phyloP scores from a whole-genome alignment of 129 eudicot species.

The Ambrosia artemisiifolia region DNA sequence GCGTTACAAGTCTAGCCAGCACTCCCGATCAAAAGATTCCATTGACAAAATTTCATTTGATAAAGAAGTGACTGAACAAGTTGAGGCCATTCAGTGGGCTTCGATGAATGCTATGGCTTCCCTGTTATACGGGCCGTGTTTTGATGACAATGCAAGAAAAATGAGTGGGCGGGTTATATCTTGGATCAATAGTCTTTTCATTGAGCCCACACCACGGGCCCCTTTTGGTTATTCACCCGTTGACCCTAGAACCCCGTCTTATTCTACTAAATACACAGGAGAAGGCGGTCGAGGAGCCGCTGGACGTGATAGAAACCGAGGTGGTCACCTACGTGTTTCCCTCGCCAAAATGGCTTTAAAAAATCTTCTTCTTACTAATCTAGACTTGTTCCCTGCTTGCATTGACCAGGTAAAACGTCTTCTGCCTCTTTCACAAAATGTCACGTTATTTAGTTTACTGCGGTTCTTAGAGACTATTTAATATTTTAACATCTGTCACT shows the following conservation, averaged over 20 bases:
- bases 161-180: conserved; percentile 98
- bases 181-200: conserved; percentile 94
- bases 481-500: conserved; percentile 7
- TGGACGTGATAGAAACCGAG: conserved; percentile 86
- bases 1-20: conserved; percentile 88
- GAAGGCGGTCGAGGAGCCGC: conserved; percentile 81
- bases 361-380: conserved; percentile 92
- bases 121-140: conserved; percentile 91
- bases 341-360: conserved; percentile 94
- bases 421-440: neutral
- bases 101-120: conserved; percentile 99
- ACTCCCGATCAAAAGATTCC: conserved; percentile 87
- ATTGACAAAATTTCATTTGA: conserved; percentile 87
- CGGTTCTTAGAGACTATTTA: neutral
- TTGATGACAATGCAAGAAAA: conserved; percentile 97
- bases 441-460: neutral
- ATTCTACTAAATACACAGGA: conserved; percentile 64
- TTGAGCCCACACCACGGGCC: conserved; percentile 94
- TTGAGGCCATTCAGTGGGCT: conserved; percentile 98
- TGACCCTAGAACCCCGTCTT: conserved; percentile 99
- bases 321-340: conserved; percentile 90
- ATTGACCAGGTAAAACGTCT: conserved; percentile 82
- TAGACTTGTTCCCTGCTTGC: conserved; percentile 98
- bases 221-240: conserved; percentile 98
- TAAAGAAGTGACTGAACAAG: conserved; percentile 87